Base-by-base conservation (phyloP, 2,329 filamentous ascomycete species). In the Trichoderma gracile region DNA sequence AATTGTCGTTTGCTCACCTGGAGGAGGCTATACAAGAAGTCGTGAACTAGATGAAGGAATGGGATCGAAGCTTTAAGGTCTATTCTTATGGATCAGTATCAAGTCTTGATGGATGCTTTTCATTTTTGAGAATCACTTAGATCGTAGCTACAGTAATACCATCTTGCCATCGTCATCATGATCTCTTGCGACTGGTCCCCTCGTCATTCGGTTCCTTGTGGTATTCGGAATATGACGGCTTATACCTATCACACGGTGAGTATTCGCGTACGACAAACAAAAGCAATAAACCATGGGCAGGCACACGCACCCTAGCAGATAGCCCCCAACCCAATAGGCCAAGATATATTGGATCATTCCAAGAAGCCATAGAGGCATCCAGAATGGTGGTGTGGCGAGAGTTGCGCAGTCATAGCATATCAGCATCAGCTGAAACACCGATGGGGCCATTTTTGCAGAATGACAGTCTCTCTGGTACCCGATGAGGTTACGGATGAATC, bases 371-470 rank as follows among this genome's bases (percentile, higher is more conserved):
- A 61, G 6, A 1, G 58, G 58, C n/a, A 45, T 33, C 58, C 58
- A 61, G n/a, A 61, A 53, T 21, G 58, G 58, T 30, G 58, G 47
- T 21, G 58, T 61, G n/a, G 58, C 47, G 2, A 61, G 40, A 33
- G 58, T 61, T n/a, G 58, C 58, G 19, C 47, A 53, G 17, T 61
- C 58, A n/a, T 61, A 53, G 38, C 47, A 61, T 17, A 61, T 53
- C 2, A 61, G 14, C 38, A 52, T 30, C 14, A 61, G 47, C 25
- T 61, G 58, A n/a, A 61, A 61, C 14, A 61, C 25, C 12, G 58
- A 61, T 1, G 58, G 58, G 3, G 58, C 23, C 47, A 53, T 19
- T 3, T 33, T 33, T 3, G 46, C 58, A 38, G 1, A 33, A 9
- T 23, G n/a, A n/a, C 58, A 61, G 25, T 61, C 58, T 9, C 47